phyloP scores from a whole-genome alignment of 176 grass and related monocot genomes.

The Musa acuminata region DNA sequence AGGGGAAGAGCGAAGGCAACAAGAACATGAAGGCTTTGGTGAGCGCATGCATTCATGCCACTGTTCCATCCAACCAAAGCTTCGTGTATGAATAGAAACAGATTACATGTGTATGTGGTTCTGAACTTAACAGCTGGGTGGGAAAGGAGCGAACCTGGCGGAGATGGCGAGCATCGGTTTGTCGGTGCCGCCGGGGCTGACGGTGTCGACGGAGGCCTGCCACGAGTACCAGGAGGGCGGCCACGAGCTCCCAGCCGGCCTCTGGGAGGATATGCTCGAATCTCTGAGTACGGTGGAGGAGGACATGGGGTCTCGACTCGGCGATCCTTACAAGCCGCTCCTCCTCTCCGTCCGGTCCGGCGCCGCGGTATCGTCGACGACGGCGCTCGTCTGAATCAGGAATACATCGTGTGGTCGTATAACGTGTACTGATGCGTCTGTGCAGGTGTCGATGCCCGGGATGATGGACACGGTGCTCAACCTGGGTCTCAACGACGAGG shows the following conservation, averaged over 20 bases:
- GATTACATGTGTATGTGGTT: background rate
- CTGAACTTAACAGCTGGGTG: constrained; percentile 42
- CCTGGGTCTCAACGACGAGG: constrained; percentile 86
- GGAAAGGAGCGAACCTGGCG: constrained; percentile 91
- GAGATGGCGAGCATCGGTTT: constrained; percentile 97
- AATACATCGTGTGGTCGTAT: too few species aligned
- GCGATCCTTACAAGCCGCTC: constrained; percentile 54
- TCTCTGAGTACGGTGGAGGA: constrained; percentile 58
- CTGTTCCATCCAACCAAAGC: too few species aligned
- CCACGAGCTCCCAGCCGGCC: constrained; percentile 37
- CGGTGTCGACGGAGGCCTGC: constrained; percentile 95
- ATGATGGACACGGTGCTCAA: constrained; percentile 99
- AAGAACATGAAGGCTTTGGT: constrained; percentile 88
- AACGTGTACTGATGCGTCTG: background rate
- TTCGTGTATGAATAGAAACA: too few species aligned
- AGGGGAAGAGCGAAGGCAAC: constrained; percentile 97
- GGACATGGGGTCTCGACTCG: constrained; percentile 61
- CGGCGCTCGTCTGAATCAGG: too few species aligned
- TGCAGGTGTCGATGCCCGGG: constrained; percentile 85
- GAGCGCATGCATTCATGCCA: background rate
- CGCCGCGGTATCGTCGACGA: constrained; percentile 40
- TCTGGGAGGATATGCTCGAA: constrained; percentile 81
- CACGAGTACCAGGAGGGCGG: constrained; percentile 65
- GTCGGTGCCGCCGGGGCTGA: constrained; percentile 94
- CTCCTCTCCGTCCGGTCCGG: constrained; percentile 96